Base-by-base conservation (phyloP, 2,329 filamentous ascomycete genomes). In the Penicillium sp. region DNA sequence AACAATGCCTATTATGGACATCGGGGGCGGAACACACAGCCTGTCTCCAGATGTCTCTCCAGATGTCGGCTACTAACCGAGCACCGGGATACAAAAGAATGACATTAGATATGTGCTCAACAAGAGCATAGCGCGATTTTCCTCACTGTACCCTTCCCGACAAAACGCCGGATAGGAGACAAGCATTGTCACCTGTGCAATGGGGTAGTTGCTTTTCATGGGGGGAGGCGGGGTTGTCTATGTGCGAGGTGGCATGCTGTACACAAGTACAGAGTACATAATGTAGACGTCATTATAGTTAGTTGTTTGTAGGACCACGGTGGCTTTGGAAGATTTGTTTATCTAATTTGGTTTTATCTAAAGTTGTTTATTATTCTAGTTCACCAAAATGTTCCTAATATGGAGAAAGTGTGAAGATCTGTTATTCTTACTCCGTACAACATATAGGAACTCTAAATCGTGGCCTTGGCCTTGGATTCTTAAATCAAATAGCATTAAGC, bases 221-320 rank as follows among this genome's bases (percentile, higher is more conserved):
- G 53, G 21, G 33, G 45, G 25, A 39, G 53, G 35, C 23, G 25
- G 38, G 39, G 31, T 55, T 51, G 7, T 38, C 31, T 44, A 29
- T 21, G 23, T 25, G 12, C 15, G 43, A 48, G 10, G 9, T 29
- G 19, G 31, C 15, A 25, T 23, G 29, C 15, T 48, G 15, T 23
- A 17, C 19, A 35, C 31, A 33, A 13, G 13, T 13, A 33, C 12
- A 13, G 31, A 15, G 33, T 17, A 35, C 33, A 35, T 35, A 35
- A 35, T 35, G 17, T 38, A 51, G n/a, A 56, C 39, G 53, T 56
- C 53, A 56, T 39, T n/a, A n/a, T n/a, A n/a, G n/a, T 12, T 21
- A 3, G 31, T 17, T 38, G 17, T 44, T 23, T 50, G 45, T 13
- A 42, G 29, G 17, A 15, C 21, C 29, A 25, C 21, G 23, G 6